phyloP scores from a whole-genome alignment of 2,329 filamentous ascomycete species.

The Aspergillus texensis region DNA sequence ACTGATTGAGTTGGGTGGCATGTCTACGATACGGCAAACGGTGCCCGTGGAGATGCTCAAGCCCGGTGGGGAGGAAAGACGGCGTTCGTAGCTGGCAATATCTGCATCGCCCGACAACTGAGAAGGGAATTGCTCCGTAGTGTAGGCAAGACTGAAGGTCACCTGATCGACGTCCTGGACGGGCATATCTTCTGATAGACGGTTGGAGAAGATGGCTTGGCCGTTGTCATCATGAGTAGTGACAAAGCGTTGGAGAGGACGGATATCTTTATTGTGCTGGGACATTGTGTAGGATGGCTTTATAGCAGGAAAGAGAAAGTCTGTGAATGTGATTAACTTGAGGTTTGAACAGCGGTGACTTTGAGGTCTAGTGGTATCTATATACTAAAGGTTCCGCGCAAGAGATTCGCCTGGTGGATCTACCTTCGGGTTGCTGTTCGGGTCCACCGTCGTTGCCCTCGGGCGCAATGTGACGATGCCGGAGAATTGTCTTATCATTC shows the following conservation, averaged over 20 bases:
- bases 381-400: not conserved
- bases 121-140: constrained; percentile 52
- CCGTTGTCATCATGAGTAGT: constrained; percentile 39
- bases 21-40: constrained; percentile 44
- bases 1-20: constrained; percentile 43
- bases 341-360: not conserved
- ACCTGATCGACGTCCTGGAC: constrained; percentile 43
- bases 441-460: not conserved
- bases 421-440: not conserved
- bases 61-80: constrained; percentile 51
- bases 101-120: constrained; percentile 51
- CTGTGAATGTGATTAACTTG: not conserved
- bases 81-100: constrained; percentile 48
- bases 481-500: not conserved
- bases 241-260: constrained; percentile 33
- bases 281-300: not conserved
- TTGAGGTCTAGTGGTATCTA: not conserved
- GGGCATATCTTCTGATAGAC: constrained; percentile 26
- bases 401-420: not conserved
- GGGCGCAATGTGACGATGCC: not conserved
- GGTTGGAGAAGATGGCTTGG: constrained; percentile 38
- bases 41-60: constrained; percentile 53
- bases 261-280: constrained; percentile 30
- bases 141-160: constrained; percentile 54
- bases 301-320: not conserved